Conservation (phyloP, 1,284 basidiomycete genomes). For the Microbotryum saponariae region DNA sequence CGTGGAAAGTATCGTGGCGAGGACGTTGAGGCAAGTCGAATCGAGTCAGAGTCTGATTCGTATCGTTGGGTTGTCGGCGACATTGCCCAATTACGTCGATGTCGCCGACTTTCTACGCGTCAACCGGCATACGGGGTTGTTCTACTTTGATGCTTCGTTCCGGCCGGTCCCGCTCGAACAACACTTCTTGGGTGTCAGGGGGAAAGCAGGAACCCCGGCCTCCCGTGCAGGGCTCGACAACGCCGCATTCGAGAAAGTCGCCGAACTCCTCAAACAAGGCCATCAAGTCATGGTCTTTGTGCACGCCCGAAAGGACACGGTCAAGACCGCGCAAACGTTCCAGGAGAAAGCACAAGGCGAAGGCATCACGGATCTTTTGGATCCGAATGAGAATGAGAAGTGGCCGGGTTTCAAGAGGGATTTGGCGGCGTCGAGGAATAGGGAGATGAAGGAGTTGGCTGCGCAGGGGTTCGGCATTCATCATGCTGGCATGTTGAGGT, state of each 20-base stretch:
- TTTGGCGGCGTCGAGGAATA: slow-evolving; percentile 74
- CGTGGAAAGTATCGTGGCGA: slow-evolving; percentile 95
- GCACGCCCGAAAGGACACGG: slow-evolving; percentile 96
- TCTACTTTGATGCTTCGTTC: slow-evolving; percentile 98
- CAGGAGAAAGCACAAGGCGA: slow-evolving; percentile 72
- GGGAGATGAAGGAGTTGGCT: slow-evolving; percentile 94
- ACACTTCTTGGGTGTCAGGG: slow-evolving; percentile 90
- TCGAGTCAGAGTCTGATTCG: slow-evolving; percentile 94
- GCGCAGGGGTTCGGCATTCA: slow-evolving; percentile 91
- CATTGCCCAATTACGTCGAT: slow-evolving; percentile 93
- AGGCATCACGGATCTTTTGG: slow-evolving; percentile 67
- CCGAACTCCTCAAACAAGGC: slow-evolving; percentile 70
- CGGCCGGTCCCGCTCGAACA: slow-evolving; percentile 94
- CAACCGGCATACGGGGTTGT: slow-evolving; percentile 80
- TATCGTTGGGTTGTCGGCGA: slow-evolving; percentile 97
- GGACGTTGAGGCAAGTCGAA: slow-evolving; percentile 89
- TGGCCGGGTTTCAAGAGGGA: slow-evolving; percentile 69
- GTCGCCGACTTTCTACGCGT: slow-evolving; percentile 94
- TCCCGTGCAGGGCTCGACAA: slow-evolving; percentile 82
- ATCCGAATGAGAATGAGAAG: slow-evolving; percentile 67
- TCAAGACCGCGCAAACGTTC: slow-evolving; percentile 80
- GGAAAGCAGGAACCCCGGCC: slow-evolving; percentile 69
- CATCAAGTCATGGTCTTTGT: slow-evolving; percentile 99
- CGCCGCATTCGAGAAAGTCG: slow-evolving; percentile 84
- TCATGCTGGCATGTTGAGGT: slow-evolving; percentile 95